These are phyloP conservation scores for Solanum verrucosum DNA, from an alignment of 257 asterid species.

Conservation along the genomic window DNA sequence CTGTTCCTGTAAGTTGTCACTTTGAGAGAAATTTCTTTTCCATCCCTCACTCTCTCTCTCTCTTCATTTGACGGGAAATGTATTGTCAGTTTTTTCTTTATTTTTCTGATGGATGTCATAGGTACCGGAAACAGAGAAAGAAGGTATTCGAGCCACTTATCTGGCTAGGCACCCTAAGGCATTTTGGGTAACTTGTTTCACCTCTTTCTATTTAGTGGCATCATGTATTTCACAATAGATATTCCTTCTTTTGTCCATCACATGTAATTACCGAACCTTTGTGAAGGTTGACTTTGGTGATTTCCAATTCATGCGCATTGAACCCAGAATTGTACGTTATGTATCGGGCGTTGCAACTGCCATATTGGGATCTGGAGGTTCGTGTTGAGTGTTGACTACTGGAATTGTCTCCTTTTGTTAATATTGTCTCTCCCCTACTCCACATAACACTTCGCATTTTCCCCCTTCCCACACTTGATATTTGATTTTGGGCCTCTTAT, in stretches of 20 bases:
- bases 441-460: background rate
- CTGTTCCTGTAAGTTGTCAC: conserved; percentile 48
- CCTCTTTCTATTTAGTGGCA: background rate
- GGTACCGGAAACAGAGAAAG: conserved; percentile 50
- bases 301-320: conserved; percentile 79
- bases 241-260: background rate
- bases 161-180: conserved; percentile 85
- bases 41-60: background rate
- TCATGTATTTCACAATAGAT: conserved; percentile 9
- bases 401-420: background rate
- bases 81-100: background rate
- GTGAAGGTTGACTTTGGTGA: conserved; percentile 96
- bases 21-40: background rate
- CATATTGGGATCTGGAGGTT: conserved; percentile 88
- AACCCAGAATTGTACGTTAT: conserved; percentile 69
- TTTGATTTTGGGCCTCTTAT: background rate
- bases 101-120: conserved; percentile 13
- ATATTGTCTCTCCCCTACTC: background rate
- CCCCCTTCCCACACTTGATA: background rate
- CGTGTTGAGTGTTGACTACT: conserved; percentile 15
- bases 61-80: background rate
- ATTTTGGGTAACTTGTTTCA: conserved; percentile 56
- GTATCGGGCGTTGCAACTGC: conserved; percentile 95
- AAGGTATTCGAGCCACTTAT: conserved; percentile 60
- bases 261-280: background rate